Base-by-base conservation (phyloP, 257 asterid genomes). In the Petunia secreta region DNA sequence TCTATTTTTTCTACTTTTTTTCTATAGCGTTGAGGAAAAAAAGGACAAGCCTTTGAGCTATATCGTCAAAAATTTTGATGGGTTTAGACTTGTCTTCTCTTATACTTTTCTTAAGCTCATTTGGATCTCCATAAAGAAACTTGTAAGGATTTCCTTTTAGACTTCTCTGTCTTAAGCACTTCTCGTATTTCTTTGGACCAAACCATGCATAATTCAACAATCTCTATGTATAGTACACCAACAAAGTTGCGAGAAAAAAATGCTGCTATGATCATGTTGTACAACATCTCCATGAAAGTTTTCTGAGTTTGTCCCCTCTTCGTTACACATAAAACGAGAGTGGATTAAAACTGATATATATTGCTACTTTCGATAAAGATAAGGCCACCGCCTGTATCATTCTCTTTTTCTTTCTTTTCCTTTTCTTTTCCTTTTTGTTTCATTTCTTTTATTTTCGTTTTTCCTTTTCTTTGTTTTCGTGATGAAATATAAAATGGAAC, bases 121-220 rank as follows among this genome's bases (percentile, higher is more conserved):
- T 82, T 55, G 14, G 77, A 62, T 89, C 90, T 2, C 92, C 25
- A 25, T 25, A 25, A 25, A 25, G 25, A 25, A 25, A 25, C 25
- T 25, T 25, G 25, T 25, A 25, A 3, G 83, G 25, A 54, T 80
- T 84, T 7, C 90, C 91, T 4, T 10, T 77, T 60, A 86, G 79
- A 15, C 91, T 87, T 40, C 81, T 83, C 34, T 79, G 44, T 71
- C 87, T 82, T 37, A 88, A 85, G 62, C 67, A 50, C 60, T 79
- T 81, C 76, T 86, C 89, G 53, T 78, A 1, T 71, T 78, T 75
- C 75, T 78, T 79, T 10, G 91, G 89, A 77, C 62, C 64, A 25
- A 88, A 8, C 89, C 88, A 86, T 3, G 9, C 83, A 87, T 85
- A 84, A 10, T 82, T 80, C 82, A 88, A 58, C 11, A 86, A 1